A percentile compares a stretch with the other conserved stretches of the same genome.
phyloP scores from a whole-genome alignment of 2,329 filamentous ascomycete species.

The Escovopsis sp. region DNA sequence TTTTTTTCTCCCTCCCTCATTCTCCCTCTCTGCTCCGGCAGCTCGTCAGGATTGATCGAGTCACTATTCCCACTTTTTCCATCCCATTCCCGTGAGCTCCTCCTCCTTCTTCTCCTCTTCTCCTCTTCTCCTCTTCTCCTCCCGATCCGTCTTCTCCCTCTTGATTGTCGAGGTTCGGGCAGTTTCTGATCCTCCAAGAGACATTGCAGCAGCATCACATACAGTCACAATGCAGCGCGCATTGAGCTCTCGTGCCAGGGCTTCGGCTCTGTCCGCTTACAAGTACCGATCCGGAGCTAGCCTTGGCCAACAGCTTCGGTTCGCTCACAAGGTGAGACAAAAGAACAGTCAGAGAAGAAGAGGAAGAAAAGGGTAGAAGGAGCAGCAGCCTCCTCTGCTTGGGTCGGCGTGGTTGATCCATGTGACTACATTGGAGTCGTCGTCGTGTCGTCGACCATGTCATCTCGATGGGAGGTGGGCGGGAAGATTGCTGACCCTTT shows the following conservation, averaged over 20 bases:
- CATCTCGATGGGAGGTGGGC: no score
- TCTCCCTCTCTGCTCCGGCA: constrained; percentile 11
- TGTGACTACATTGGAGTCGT: no score
- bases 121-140: constrained; percentile 8
- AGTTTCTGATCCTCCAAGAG: constrained; percentile 15
- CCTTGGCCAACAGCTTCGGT: constrained; percentile 78
- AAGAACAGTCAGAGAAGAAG: not conserved
- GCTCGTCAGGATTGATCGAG: constrained; percentile 24
- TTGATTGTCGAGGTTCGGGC: no score
- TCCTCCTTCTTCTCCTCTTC: constrained; percentile 9
- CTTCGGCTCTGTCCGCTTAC: constrained; percentile 60
- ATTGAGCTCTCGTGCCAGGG: constrained; percentile 65
- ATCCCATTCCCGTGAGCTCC: constrained; percentile 7
- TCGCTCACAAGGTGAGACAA: constrained; percentile 77
- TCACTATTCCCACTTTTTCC: constrained; percentile 27
- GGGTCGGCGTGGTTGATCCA: no score
- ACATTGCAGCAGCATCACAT: constrained; percentile 9
- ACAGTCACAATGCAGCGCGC: constrained; percentile 78
- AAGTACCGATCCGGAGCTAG: constrained; percentile 49
- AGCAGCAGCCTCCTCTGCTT: no score
- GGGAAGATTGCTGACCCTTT: constrained; percentile 8
- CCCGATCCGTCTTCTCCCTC: constrained; percentile 11
- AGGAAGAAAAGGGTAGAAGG: not conserved
- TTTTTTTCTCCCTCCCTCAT: no score
- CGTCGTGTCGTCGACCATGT: no score